Base-by-base conservation (phyloP, 1,284 basidiomycete genomes). In the Naganishia sp. region DNA sequence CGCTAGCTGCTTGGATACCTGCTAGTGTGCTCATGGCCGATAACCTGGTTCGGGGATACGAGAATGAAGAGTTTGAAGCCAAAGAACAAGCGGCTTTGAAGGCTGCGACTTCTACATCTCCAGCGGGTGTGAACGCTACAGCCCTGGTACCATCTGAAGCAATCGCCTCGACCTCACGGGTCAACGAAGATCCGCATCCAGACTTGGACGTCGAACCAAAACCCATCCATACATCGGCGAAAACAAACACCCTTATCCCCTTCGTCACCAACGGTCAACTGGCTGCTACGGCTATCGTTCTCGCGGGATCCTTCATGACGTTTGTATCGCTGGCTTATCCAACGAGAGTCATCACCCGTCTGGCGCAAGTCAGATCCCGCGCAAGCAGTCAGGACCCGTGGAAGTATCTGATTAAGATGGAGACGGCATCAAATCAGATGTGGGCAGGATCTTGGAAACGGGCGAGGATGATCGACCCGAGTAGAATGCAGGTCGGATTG, bases 381-480 rank as follows among this genome's bases (percentile, higher is more conserved):
- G 39, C 47, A 45, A 61, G 60, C 23, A 43, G 7, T 13, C 28
- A 61, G 15, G 50, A 43, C 11, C 17, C 43, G 9, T 53, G 51
- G 51, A 51, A 21, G 35, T 51, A 47, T n/a, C 47, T 25, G 51
- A 62, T 66, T 25, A 61, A 51, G 52, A 55, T 66, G 65, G 65
- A 66, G 65, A 66, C 65, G 28, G 57, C 58, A 15, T 60, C 65
- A 13, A 51, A 61, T 31, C 51, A 57, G 65, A 61, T 61, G 65
- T 66, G 65, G 65, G 25, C 43, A 10, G 58, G 65, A 23, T 23
- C 23, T 7, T 66, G 49, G 57, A 60, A 25, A 25, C 43, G 23
- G 51, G 46, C 65, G 45, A 61, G 65, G 39, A 31, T 61, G 25
- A 51, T 66, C 23, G 43, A 51, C 17, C 50, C 42, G 25, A 51